Conservation (phyloP, 148 eudicot genomes). For the Nyssa sinensis region DNA sequence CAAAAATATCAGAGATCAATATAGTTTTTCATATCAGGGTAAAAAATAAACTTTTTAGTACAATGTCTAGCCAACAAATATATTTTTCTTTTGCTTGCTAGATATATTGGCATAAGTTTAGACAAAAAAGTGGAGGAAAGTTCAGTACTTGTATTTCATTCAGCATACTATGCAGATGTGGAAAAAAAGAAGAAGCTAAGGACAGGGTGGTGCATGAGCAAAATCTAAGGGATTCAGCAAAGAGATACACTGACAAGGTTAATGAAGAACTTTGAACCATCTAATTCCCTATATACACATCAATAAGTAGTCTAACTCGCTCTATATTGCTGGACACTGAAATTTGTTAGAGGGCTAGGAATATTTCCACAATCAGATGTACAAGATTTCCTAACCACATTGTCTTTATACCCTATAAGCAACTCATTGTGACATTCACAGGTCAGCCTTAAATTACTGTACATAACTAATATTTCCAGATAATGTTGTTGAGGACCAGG, state of each 20-base stretch:
- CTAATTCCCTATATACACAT: too few species aligned
- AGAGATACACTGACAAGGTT: neutral
- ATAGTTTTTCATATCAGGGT: too few species aligned
- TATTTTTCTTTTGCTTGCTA: neutral
- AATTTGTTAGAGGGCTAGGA: neutral
- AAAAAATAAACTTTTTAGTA: slow-evolving; percentile 37
- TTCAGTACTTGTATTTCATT: neutral
- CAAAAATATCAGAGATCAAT: neutral
- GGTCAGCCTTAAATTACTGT: neutral
- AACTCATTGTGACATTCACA: neutral
- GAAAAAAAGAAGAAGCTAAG: neutral
- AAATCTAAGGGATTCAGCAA: neutral
- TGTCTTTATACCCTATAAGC: neutral
- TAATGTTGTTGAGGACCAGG: neutral
- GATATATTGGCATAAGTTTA: neutral
- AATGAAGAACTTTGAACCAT: neutral
- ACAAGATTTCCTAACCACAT: neutral
- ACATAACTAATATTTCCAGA: neutral
- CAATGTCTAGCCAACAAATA: neutral
- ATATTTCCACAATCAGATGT: neutral
- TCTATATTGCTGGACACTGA: neutral
- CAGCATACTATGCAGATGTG: neutral
- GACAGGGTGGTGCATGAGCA: neutral
- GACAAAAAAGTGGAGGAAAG: neutral
- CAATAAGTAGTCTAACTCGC: too few species aligned